Evolutionary conservation across 352 stramenopile species (phyloP).

Genomic region (Globisporangium spinosum): DNA sequence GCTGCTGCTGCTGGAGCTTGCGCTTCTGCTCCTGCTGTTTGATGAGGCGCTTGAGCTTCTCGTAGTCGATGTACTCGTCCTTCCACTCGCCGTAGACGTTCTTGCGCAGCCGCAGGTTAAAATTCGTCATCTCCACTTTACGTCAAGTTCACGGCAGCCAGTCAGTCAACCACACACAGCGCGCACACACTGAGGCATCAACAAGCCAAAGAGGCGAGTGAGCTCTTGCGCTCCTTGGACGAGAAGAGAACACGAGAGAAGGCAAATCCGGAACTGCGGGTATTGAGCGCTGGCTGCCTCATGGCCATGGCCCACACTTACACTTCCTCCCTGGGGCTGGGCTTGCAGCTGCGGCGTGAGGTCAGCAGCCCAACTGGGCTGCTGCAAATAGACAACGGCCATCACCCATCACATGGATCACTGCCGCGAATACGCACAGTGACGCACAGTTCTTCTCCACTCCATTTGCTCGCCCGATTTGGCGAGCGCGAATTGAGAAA

Average conservation of each 20-base stretch:
- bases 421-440: background rate
- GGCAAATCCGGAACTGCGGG: background rate
- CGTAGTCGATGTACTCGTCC: conserved; percentile 89
- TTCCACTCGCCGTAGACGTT: conserved; percentile 88
- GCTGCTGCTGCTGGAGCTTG: conserved; percentile 11
- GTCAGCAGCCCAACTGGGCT: background rate
- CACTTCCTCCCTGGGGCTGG: background rate
- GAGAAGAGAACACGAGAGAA: background rate
- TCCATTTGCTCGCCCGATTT: background rate
- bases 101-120: conserved; percentile 66
- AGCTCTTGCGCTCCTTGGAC: background rate
- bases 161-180: too few relatives aligned
- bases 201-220: background rate
- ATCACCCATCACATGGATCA: background rate
- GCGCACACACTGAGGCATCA: background rate
- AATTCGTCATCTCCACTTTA: conserved; percentile 56
- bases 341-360: background rate
- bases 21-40: conserved; percentile 38
- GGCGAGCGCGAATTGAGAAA: background rate
- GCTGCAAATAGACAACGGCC: conserved; percentile 1
- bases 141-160: background rate
- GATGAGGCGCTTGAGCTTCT: conserved; percentile 80
- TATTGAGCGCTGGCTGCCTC: background rate
- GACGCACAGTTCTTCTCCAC: background rate
- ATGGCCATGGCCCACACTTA: background rate